A percentile compares a stretch with the other conserved stretches of the same genome.
These are phyloP conservation scores for Casuarina cunninghamiana DNA, from an alignment of 306 rosid species.

Conservation along the genomic window DNA sequence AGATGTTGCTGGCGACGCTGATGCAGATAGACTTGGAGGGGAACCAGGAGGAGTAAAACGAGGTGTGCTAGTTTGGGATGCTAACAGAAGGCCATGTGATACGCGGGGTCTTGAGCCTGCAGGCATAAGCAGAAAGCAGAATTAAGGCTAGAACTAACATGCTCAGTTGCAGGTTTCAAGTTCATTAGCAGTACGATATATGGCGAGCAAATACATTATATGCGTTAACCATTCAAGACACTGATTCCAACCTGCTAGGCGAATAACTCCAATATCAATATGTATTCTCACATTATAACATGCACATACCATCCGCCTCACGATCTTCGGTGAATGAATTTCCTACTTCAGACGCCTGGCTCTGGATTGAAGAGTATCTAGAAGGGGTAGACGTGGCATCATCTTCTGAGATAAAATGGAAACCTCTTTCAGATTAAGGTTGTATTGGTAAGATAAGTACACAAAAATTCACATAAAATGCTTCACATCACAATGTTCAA, in stretches of 20 bases:
- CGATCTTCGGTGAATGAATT: slow-evolving; percentile 51
- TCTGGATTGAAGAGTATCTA: slow-evolving; percentile 49
- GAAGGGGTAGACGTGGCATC: slow-evolving; percentile 53
- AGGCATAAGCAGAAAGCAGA: slow-evolving; percentile 18
- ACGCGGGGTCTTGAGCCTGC: slow-evolving; percentile 52
- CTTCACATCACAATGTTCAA: background rate
- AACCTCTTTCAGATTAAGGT: slow-evolving; percentile 12
- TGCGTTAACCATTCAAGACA: background rate
- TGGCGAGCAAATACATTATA: background rate
- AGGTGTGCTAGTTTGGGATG: slow-evolving; percentile 78
- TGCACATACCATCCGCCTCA: slow-evolving; percentile 54
- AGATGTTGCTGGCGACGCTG: slow-evolving; percentile 76
- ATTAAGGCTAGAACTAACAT: slow-evolving; percentile 7
- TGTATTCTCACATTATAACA: slow-evolving; percentile 9
- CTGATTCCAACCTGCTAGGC: background rate
- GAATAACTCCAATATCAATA: background rate
- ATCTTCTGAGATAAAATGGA: slow-evolving; percentile 47
- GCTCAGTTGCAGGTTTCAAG: slow-evolving; percentile 18
- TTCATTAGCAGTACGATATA: slow-evolving; percentile 19
- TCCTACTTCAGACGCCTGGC: slow-evolving; percentile 44
- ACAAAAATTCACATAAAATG: background rate
- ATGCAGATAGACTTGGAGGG: slow-evolving; percentile 69
- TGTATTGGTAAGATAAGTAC: background rate
- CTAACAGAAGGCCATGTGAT: slow-evolving; percentile 56
- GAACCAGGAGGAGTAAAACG: slow-evolving; percentile 75